Conservation (phyloP, 1,284 basidiomycete genomes). For the Phellinidium pouzarii region DNA sequence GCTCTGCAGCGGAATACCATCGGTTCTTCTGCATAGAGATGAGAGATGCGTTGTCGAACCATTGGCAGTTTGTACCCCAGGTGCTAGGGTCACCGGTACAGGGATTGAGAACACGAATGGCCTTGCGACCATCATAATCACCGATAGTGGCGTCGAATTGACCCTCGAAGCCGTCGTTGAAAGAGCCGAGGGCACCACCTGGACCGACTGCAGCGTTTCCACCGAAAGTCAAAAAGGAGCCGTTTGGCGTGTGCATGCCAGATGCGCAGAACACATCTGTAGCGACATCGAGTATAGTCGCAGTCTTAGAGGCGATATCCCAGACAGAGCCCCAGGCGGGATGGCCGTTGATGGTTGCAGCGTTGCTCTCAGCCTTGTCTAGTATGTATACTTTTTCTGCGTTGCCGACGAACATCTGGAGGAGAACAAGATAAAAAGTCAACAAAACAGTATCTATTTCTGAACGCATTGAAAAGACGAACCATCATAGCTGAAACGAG, state of each 20-base stretch:
- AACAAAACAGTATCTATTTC: background rate
- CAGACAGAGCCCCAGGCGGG: constrained; percentile 37
- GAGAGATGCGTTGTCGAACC: constrained; percentile 66
- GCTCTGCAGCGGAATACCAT: constrained; percentile 87
- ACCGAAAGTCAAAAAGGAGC: constrained; percentile 57
- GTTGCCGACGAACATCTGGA: constrained; percentile 41
- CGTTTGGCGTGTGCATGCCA: constrained; percentile 63
- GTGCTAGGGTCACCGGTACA: constrained; percentile 54
- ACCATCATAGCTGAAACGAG: constrained; percentile 23
- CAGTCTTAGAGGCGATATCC: constrained; percentile 46
- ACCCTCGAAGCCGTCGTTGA: constrained; percentile 40
- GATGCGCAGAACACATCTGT: constrained; percentile 84
- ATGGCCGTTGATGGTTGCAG: constrained; percentile 39
- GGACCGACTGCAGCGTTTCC: constrained; percentile 74
- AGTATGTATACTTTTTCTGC: constrained; percentile 38
- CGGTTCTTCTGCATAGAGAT: constrained; percentile 72
- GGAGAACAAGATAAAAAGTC: too few relatives aligned
- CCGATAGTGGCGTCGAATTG: constrained; percentile 54
- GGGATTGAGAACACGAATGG: constrained; percentile 73
- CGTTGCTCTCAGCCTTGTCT: constrained; percentile 50
- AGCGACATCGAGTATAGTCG: constrained; percentile 59
- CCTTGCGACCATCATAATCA: constrained; percentile 58
- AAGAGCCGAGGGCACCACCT: constrained; percentile 58
- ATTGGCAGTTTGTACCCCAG: constrained; percentile 52
- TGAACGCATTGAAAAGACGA: background rate